A percentile compares a stretch with the other conserved stretches of the same genome.
Evolutionary conservation across 352 stramenopile genomes (phyloP).

Genomic region (Pseudoperonospora humuli): DNA sequence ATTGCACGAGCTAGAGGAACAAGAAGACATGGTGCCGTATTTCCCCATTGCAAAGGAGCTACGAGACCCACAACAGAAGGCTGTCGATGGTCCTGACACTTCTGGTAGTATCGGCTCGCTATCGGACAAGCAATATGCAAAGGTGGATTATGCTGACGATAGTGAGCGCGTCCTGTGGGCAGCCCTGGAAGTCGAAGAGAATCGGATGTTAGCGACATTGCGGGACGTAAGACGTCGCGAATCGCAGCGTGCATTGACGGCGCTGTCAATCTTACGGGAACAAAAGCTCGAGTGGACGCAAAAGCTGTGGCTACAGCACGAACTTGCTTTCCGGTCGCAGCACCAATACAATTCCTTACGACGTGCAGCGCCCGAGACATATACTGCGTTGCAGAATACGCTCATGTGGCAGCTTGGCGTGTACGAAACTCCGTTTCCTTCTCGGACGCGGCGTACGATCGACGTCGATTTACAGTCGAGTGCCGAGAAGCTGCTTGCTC

Average conservation of each 20-base stretch:
- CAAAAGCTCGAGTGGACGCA: constrained; percentile 41
- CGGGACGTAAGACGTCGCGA: constrained; percentile 39
- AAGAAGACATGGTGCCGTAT: constrained; percentile 53
- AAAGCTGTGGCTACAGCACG: constrained; percentile 52
- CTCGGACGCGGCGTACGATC: constrained; percentile 44
- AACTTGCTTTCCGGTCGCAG: constrained; percentile 65
- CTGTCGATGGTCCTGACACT: constrained; percentile 4
- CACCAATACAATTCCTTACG: constrained; percentile 39
- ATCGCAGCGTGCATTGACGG: constrained; percentile 22
- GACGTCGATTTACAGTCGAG: constrained; percentile 38
- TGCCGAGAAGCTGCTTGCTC: constrained; percentile 12
- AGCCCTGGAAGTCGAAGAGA: constrained; percentile 76
- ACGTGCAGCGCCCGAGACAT: constrained; percentile 20
- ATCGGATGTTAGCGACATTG: constrained; percentile 57
- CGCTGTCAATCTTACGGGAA: constrained; percentile 8
- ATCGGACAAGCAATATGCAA: constrained; percentile 11
- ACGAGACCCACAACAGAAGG: constrained; percentile 6
- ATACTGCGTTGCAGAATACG: constrained; percentile 22
- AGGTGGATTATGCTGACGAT: constrained; percentile 30
- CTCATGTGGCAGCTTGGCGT: constrained; percentile 43
- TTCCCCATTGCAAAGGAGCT: constrained; percentile 62
- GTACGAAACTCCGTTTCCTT: constrained; percentile 63
- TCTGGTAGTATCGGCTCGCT: constrained; percentile 10
- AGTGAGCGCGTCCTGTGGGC: constrained; percentile 56
- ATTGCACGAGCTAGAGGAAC: constrained; percentile 64